Evolutionary conservation across 2,329 filamentous ascomycete genomes (phyloP), one percentile per base, ranked within the genome.

Genomic region (Exophiala viscosa): DNA sequence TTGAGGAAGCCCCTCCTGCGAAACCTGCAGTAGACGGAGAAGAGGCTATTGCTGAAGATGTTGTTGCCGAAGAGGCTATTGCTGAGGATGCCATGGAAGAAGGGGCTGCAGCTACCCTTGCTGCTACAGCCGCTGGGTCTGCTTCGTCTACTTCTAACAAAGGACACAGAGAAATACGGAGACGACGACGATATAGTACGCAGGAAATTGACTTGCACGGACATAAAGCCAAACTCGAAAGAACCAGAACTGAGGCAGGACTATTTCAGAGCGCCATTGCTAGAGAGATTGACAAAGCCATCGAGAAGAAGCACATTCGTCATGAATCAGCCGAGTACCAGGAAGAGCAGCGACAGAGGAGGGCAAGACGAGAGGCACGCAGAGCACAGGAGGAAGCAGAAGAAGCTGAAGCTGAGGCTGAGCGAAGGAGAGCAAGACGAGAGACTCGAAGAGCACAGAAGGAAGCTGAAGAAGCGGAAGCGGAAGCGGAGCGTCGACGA

Each of bases 201-300:
- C 39, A 48, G 57, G 45, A 57, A 50, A 48, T 44, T 52, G 40
- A 42, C n/a, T 31, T 54, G 55, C 40, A 60, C 47, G 45, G 59
- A 47, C 46, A 65, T 59, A 48, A 69, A 68, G 51, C 66, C 64
- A 36, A 59, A 64, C 20, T 64, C 61, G 28, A 65, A 65, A 23
- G 62, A 64, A 36, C 53, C 61, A 34, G 66, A 68, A n/a, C 64
- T 54, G 35, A 64, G 58, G 17, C 66, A 60, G 40, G 65, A 63
- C 18, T 67, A 63, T 51, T 71, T 67, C 13, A 65, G 55, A 47
- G 63, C 58, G 43, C 67, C 60, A 39, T 66, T 58, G 45, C 58
- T 42, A 39, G 59, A 45, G 41, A 62, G 49, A 49, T 63, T 55
- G 57, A 58, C 7, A 66, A 64, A 34, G 62, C 62, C 17, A 69